These are phyloP conservation scores for Malus sieversii DNA, from an alignment of 306 rosid genomes.

Conservation along the genomic window DNA sequence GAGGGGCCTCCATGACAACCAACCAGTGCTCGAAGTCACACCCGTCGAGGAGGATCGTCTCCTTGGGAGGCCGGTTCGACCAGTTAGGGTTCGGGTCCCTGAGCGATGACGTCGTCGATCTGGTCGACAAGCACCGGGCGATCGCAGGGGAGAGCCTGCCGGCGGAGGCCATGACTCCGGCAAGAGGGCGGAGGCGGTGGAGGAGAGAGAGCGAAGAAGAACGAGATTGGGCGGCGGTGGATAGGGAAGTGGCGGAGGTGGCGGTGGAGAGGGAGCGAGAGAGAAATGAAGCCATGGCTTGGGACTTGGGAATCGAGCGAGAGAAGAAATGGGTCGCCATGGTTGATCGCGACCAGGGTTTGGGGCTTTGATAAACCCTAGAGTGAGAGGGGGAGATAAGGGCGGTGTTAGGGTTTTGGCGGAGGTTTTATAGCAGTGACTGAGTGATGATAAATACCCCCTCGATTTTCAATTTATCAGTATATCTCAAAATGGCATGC, in stretches of 20 bases:
- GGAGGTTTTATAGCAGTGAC: not conserved
- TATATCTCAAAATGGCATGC: not conserved
- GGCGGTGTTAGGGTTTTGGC: not conserved
- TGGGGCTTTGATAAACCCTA: conserved; percentile 28
- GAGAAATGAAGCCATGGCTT: conserved; percentile 36
- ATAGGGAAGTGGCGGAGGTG: conserved; percentile 21
- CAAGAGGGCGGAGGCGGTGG: conserved; percentile 69
- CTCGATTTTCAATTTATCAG: not conserved
- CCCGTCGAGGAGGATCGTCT: conserved; percentile 87
- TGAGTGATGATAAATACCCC: not conserved
- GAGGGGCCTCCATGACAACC: conserved; percentile 84
- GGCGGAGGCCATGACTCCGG: conserved; percentile 17
- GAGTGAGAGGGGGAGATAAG: not conserved
- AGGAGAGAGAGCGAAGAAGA: conserved; percentile 36
- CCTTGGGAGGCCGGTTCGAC: conserved; percentile 92
- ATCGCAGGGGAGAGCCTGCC: conserved; percentile 10
- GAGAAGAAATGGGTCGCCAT: conserved; percentile 61
- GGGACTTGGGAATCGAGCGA: conserved; percentile 54
- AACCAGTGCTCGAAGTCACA: conserved; percentile 99
- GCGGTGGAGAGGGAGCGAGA: conserved; percentile 47
- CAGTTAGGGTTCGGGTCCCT: conserved; percentile 87
- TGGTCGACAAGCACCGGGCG: conserved; percentile 47
- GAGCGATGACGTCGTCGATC: conserved; percentile 79
- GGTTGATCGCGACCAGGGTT: not conserved
- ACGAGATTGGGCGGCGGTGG: conserved; percentile 12